These are phyloP conservation scores for Diatrype stigma DNA, from an alignment of 2,329 filamentous ascomycete genomes.

Conservation along the genomic window DNA sequence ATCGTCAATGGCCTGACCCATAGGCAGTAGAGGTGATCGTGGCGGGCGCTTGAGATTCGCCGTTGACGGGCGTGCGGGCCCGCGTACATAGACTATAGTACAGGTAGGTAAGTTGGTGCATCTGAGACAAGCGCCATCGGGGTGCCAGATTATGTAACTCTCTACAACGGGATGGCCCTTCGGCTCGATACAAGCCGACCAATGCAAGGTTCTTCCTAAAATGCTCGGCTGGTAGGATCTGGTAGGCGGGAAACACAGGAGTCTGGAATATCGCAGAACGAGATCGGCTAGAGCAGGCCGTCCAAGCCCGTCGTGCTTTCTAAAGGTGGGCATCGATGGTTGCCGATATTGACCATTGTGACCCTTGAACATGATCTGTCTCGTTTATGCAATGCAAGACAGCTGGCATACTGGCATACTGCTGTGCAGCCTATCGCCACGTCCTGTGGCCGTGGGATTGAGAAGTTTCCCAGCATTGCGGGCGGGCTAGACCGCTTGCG, in stretches of 20 bases:
- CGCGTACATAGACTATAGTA: neutral
- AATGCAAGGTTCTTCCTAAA: neutral
- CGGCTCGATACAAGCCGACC: neutral
- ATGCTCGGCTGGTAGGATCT: neutral
- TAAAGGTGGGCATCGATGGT: neutral
- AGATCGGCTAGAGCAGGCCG: neutral
- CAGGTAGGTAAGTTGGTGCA: neutral
- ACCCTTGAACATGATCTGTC: constrained; percentile 5
- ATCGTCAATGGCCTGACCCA: neutral
- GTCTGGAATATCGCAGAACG: neutral
- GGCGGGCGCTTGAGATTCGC: neutral
- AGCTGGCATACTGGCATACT: constrained; percentile 25
- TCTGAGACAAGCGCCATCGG: neutral
- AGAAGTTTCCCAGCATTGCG: neutral
- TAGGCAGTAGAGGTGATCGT: neutral
- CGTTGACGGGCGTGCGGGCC: too few species aligned
- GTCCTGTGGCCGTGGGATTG: constrained; percentile 9
- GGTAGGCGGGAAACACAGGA: neutral
- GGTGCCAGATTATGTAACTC: neutral
- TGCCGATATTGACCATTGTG: neutral
- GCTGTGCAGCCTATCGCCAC: constrained; percentile 22
- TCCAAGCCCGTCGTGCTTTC: neutral
- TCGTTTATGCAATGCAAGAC: constrained; percentile 35
- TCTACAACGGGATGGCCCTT: neutral
- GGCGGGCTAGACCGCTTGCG: constrained; percentile 1